Percentiles rank a stretch among this genome's conserved stretches.
Conservation (phyloP, 768 basidiomycete species). For the Leccinum subtestaceum region DNA sequence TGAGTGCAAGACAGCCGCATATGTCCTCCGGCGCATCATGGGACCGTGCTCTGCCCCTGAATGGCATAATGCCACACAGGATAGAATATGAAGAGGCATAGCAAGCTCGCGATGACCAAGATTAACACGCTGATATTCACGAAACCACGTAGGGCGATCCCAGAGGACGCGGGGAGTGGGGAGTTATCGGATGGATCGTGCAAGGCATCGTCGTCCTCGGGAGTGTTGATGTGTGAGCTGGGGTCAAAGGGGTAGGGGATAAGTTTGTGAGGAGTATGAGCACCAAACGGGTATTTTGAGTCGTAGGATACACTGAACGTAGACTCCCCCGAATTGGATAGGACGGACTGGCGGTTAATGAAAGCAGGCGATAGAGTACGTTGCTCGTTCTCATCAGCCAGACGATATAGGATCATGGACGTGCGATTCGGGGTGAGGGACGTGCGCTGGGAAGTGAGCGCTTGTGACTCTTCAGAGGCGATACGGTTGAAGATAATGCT, state of each 20-base stretch:
- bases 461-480: constrained; percentile 44
- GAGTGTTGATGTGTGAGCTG: constrained; percentile 48
- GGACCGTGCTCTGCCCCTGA: not conserved
- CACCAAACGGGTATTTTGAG: constrained; percentile 63
- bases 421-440: constrained; percentile 36
- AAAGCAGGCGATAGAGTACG: constrained; percentile 35
- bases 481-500: constrained; percentile 43
- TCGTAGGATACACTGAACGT: constrained; percentile 46
- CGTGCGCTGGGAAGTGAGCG: constrained; percentile 30
- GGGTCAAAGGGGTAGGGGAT: constrained; percentile 76
- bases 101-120: constrained; percentile 55
- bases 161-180: constrained; percentile 22
- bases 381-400: constrained; percentile 39
- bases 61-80: constrained; percentile 52
- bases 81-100: constrained; percentile 79
- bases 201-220: constrained; percentile 73
- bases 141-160: constrained; percentile 46
- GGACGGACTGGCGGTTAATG: constrained; percentile 40
- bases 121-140: constrained; percentile 70
- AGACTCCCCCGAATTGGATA: constrained; percentile 54
- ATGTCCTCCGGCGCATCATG: constrained; percentile 5
- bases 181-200: constrained; percentile 54
- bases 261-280: constrained; percentile 35
- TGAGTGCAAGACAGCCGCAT: not conserved
- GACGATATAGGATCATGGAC: constrained; percentile 67